Conservation (phyloP, 148 eudicot genomes). For the Amaranthus cruentus region DNA sequence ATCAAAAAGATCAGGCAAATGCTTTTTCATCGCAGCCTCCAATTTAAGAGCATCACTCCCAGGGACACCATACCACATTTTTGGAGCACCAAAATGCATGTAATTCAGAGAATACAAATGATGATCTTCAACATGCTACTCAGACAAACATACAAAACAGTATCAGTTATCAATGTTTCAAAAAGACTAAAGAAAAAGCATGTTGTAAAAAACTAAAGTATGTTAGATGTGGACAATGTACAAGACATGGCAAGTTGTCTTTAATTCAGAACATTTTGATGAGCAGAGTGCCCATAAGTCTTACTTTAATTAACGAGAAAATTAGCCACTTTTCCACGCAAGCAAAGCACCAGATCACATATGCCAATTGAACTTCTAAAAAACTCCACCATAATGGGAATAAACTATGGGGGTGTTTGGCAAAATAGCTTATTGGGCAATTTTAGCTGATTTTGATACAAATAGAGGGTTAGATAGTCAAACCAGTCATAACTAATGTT, state of each 20-base stretch:
- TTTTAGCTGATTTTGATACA: no score
- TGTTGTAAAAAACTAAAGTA: not conserved
- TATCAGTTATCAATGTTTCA: conserved; percentile 6
- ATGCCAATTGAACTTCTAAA: not conserved
- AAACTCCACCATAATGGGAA: not conserved
- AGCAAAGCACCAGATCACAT: not conserved
- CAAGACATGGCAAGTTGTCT: not conserved
- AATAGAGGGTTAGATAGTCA: no score
- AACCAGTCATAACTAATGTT: no score
- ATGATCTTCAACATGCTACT: conserved; percentile 98
- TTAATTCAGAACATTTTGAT: no score
- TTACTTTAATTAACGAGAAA: not conserved
- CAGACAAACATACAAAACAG: conserved; percentile 16
- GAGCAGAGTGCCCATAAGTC: not conserved
- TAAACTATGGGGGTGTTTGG: no score
- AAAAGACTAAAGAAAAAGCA: conserved; percentile 12
- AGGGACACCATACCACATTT: conserved; percentile 97
- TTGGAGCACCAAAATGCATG: conserved; percentile 98
- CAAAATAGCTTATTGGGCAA: no score
- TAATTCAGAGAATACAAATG: conserved; percentile 87
- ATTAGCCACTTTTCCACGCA: not conserved
- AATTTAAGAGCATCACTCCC: conserved; percentile 70
- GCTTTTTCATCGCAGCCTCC: conserved; percentile 88
- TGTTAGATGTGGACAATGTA: not conserved
- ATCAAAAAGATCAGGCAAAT: conserved; percentile 83